Percentiles rank a stretch among this genome's conserved stretches.
Evolutionary conservation across 768 basidiomycete genomes (phyloP).

Genomic region (Psilocybe cyanescens): DNA sequence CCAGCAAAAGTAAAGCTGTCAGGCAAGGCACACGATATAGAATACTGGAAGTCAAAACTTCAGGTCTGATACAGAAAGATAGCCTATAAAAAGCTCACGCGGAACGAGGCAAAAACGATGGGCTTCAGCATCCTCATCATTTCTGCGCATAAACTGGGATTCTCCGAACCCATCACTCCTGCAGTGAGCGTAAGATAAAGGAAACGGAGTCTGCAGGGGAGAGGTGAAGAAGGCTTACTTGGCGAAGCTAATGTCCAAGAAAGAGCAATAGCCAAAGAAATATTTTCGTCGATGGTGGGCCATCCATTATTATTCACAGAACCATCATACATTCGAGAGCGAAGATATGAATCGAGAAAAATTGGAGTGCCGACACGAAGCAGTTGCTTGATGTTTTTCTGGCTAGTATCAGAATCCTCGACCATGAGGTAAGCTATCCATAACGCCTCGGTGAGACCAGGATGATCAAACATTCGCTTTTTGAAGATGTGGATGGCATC

Average conservation of each 20-base stretch:
- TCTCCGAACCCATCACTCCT: constrained; percentile 40
- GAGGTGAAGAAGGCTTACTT: constrained; percentile 28
- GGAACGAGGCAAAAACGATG: constrained; percentile 52
- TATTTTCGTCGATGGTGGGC: constrained; percentile 50
- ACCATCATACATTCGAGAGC: constrained; percentile 40
- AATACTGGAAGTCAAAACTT: constrained; percentile 34
- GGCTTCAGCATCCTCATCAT: constrained; percentile 43
- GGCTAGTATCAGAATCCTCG: constrained; percentile 51
- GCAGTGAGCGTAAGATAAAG: constrained; percentile 7
- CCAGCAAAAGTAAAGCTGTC: constrained; percentile 28
- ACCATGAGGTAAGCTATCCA: constrained; percentile 62
- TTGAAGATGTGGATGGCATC: constrained; percentile 49
- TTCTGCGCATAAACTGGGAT: constrained; percentile 31
- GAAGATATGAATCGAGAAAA: constrained; percentile 45
- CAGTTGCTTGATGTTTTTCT: constrained; percentile 51
- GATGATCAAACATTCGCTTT: constrained; percentile 35
- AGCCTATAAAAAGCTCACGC: constrained; percentile 36
- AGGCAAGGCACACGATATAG: constrained; percentile 44
- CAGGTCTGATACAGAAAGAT: constrained; percentile 24
- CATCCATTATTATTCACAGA: constrained; percentile 45
- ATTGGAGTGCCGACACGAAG: constrained; percentile 43
- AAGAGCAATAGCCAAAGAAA: constrained; percentile 48
- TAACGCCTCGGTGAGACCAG: constrained; percentile 45
- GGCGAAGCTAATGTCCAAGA: constrained; percentile 51
- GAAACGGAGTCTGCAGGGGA: not conserved